A percentile compares a stretch with the other conserved stretches of the same genome.
Evolutionary conservation across 2,329 filamentous ascomycete genomes (phyloP).

Genomic region (Penicillium sp.): DNA sequence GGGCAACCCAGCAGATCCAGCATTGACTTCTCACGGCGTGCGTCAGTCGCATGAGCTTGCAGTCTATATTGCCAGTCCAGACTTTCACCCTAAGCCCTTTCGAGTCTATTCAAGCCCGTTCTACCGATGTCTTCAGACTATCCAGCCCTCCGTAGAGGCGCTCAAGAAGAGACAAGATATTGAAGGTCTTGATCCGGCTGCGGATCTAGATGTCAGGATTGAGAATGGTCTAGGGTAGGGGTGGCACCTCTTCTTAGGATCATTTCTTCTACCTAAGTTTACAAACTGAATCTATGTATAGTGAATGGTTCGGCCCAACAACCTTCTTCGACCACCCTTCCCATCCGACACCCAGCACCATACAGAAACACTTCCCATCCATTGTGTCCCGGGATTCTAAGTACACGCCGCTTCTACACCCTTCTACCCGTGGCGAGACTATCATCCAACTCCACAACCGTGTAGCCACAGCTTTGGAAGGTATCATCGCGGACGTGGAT

Average conservation of each 20-base stretch:
- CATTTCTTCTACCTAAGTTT: neutral
- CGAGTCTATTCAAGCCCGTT: conserved; percentile 80
- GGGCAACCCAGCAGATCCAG: conserved; percentile 83
- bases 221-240: conserved; percentile 57
- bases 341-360: conserved; percentile 66
- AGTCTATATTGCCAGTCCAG: conserved; percentile 35
- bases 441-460: conserved; percentile 80
- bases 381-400: conserved; percentile 46
- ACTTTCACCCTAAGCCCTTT: conserved; percentile 47
- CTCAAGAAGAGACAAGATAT: conserved; percentile 32
- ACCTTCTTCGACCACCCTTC: conserved; percentile 84
- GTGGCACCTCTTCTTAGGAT: too few relatives aligned
- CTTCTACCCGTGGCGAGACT: conserved; percentile 75
- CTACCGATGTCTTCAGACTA: conserved; percentile 85
- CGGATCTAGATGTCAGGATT: conserved; percentile 49
- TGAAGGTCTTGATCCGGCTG: conserved; percentile 31
- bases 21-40: conserved; percentile 83
- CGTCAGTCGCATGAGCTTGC: conserved; percentile 80
- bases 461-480: conserved; percentile 68
- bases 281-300: conserved; percentile 33
- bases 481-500: conserved; percentile 75
- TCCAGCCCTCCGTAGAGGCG: conserved; percentile 63
- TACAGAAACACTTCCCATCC: conserved; percentile 67
- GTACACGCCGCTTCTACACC: conserved; percentile 67
- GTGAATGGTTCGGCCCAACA: conserved; percentile 85